phyloP scores from a whole-genome alignment of 306 rosid species.

The barrel medic (Medicago truncatula) region DNA sequence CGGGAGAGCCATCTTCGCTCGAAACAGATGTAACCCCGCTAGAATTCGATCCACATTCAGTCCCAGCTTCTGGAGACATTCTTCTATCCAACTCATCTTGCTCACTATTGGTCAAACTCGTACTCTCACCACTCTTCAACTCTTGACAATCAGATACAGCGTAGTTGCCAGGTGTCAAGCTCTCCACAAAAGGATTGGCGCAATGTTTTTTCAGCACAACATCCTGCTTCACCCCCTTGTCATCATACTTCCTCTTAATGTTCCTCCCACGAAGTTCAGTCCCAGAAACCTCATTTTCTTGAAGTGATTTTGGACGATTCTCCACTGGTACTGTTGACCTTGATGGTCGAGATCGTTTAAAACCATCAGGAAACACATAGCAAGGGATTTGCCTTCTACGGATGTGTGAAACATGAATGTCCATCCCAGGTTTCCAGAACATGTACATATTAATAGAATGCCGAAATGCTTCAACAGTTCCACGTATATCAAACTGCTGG shows the following conservation, averaged over 20 bases:
- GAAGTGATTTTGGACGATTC: conserved; percentile 32
- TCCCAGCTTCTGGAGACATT: conserved; percentile 50
- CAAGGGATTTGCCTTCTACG: conserved; percentile 59
- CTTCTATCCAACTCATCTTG: conserved; percentile 48
- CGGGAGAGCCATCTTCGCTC: conserved; percentile 66
- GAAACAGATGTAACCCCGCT: conserved; percentile 59
- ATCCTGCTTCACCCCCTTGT: conserved; percentile 38
- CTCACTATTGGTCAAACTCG: conserved; percentile 38
- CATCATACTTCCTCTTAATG: conserved; percentile 53
- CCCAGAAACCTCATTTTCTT: conserved; percentile 34
- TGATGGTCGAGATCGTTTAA: conserved; percentile 45
- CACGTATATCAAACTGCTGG: conserved; percentile 67
- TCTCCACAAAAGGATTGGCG: conserved; percentile 44
- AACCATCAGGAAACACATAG: conserved; percentile 55
- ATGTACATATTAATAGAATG: conserved; percentile 57
- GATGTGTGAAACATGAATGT: conserved; percentile 58
- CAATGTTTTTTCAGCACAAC: conserved; percentile 42
- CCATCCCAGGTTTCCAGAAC: conserved; percentile 68
- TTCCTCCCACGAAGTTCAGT: conserved; percentile 41
- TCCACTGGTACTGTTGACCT: conserved; percentile 40
- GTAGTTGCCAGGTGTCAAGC: conserved; percentile 31
- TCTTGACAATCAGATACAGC: conserved; percentile 40
- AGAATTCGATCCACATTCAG: conserved; percentile 63
- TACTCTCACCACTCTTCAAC: conserved; percentile 36
- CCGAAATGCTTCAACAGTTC: conserved; percentile 55